Evolutionary conservation across 345 rosid genomes (phyloP), one percentile per base, ranked within the genome.

Genomic region (Aurinia saxatilis): DNA sequence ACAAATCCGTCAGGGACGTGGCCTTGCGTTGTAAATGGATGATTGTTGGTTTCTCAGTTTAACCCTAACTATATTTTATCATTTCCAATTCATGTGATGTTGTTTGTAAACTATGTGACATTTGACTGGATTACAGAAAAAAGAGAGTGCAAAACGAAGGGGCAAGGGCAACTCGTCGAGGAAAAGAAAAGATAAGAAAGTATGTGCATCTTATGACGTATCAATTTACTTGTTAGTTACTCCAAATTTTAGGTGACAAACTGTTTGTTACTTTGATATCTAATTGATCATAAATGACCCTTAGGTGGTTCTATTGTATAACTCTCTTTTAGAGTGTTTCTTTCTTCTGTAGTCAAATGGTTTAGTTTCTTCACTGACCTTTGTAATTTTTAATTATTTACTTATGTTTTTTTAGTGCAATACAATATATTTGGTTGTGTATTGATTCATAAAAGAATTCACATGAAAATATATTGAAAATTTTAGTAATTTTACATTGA

Each of bases 21-120:
- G 95, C 96, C 0, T 52, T 89, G 41, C 86, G 88, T 33, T 82
- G 95, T 73, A 61, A 85, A 79, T 89, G 96, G 96, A 86, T 86
- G 86, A 77, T 57, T 75, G 95, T 89, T 56, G 63, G 91, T 68
- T 72, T 51, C 56, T 18, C 31, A 11, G 7, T 13, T 44, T 14
- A 63, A 33, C 37, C 4, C 31, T 27, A 27, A 27, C 31, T 27
- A 27, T 27, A 27, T 4, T 4, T 27, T 27, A 5, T 27, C 5
- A 4, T 27, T 27, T 7, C 31, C 5, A 4, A 27, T 27, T 27
- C 31, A 27, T 27, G 5, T 27, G 31, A 27, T 27, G 5, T 27
- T 27, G 5, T 7, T 27, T 5, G 5, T 23, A 27, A 27, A 49
- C 33, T 9, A n/a, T 68, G 42, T 39, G 55, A 44, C 44, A 76